Evolutionary conservation across 768 basidiomycete species (phyloP), one percentile per base, ranked within the genome.

Genomic region (Kwoniella mangroviensis): DNA sequence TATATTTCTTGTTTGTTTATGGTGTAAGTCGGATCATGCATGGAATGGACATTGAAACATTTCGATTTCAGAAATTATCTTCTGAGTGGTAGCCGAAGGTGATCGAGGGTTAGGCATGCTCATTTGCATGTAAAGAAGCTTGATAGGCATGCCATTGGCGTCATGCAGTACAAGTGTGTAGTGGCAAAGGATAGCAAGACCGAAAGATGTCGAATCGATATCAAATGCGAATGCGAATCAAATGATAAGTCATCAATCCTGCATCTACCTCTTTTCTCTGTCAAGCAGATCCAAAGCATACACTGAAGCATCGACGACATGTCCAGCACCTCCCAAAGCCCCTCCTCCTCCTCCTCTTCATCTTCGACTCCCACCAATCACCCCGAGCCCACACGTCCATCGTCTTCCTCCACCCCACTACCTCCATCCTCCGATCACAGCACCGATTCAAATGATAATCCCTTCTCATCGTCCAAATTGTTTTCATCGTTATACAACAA

Each of bases 401-500:
- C n/a, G 9, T 19, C 69, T 17, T 58, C 19, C 19, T 26, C 64
- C 42, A 22, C 34, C 13, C 63, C 21, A 28, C 28, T 40, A 6
- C 24, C 49, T 12, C 51, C 12, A 49, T n/a, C 19, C 21, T n/a
- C 19, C 42, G 51, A 42, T 45, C 41, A 45, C 24, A 17, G 45
- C 9, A 34, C 13, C 42, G 62, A 51, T 26, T 7, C 12, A 19
- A 53, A 54, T 17, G 53, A 56, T n/a, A 49, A 7, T 34, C 34
- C 55, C 26, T 56, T 59, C n/a, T 67, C 66, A 11, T 60, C 57
- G 2, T 58, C 56, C 3, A 56, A 54, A 51, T 40, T 67, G 11
- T 67, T 67, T 40, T 67, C 66, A 5, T 59, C 59, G n/a, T n/a
- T 67, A 13, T 67, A 67, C 21, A 61, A 67, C 22, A 58, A 58